Conservation (phyloP, 768 basidiomycete genomes). For the Leccinum obscurum region DNA sequence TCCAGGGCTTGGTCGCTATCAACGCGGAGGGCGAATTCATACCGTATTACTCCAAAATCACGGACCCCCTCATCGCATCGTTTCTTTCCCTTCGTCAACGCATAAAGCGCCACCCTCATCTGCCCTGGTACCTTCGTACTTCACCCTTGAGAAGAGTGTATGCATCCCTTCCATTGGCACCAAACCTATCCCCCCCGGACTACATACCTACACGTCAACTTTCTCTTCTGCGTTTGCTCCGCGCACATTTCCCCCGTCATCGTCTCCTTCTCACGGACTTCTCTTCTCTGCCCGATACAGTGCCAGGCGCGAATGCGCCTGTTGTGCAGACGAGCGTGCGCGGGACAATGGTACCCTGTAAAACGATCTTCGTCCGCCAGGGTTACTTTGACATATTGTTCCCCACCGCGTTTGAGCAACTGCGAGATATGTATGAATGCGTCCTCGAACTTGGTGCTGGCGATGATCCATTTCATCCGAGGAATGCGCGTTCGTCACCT, state of each 20-base stretch:
- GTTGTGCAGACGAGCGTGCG: conserved; percentile 94
- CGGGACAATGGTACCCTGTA: conserved; percentile 83
- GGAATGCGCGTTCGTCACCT: conserved; percentile 48
- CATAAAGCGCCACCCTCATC: conserved; percentile 57
- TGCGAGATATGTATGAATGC: conserved; percentile 90
- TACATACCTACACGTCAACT: conserved; percentile 92
- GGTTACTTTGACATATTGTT: conserved; percentile 99
- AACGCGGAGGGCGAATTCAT: conserved; percentile 81
- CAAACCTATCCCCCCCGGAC: conserved; percentile 85
- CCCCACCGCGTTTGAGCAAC: conserved; percentile 83
- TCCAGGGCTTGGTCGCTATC: conserved; percentile 81
- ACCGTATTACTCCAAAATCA: conserved; percentile 78
- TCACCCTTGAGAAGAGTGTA: conserved; percentile 64
- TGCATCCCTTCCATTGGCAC: conserved; percentile 76
- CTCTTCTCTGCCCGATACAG: conserved; percentile 79
- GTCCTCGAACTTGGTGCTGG: conserved; percentile 53
- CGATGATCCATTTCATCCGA: conserved; percentile 20
- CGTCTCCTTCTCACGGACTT: conserved; percentile 96
- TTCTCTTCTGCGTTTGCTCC: conserved; percentile 78
- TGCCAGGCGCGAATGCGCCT: conserved; percentile 67
- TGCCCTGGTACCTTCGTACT: conserved; percentile 56
- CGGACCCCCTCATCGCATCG: conserved; percentile 80
- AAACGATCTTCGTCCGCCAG: conserved; percentile 88
- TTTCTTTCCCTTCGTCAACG: conserved; percentile 70
- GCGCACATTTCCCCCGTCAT: conserved; percentile 85